A percentile compares a stretch with the other conserved stretches of the same genome.
Evolutionary conservation across 768 basidiomycete genomes (phyloP).

Genomic region (Kwoniella heveanensis): DNA sequence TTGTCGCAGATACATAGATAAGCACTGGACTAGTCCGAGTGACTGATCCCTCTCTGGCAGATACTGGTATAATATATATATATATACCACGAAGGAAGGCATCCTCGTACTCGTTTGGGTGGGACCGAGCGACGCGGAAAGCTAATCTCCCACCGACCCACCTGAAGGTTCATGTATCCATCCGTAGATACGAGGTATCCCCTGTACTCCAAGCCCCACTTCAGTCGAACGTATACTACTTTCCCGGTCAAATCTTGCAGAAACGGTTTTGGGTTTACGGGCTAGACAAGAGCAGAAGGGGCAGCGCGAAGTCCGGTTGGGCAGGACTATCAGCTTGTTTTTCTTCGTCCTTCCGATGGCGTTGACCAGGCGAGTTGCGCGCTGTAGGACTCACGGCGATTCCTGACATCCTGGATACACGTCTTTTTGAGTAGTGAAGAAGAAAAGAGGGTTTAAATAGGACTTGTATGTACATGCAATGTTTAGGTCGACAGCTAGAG

Average conservation of each 20-base stretch:
- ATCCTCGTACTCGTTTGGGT: no score
- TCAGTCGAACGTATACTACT: constrained; percentile 88
- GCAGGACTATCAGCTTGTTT: background rate
- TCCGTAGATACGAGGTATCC: constrained; percentile 98
- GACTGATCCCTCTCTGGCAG: no score
- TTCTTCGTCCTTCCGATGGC: no score
- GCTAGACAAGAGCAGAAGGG: constrained; percentile 50
- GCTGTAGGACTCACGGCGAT: constrained; percentile 33
- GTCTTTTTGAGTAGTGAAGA: constrained; percentile 11
- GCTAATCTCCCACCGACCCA: no score
- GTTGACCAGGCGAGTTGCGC: background rate
- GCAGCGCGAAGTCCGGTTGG: constrained; percentile 8
- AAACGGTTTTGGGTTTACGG: constrained; percentile 99
- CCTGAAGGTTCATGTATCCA: constrained; percentile 99
- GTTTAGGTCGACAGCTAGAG: no score
- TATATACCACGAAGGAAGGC: no score
- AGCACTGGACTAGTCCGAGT: no score
- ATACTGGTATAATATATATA: no score
- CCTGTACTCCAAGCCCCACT: constrained; percentile 99
- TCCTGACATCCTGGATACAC: constrained; percentile 31
- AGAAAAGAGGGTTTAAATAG: background rate
- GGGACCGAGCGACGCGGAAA: no score
- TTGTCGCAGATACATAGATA: no score
- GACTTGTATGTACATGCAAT: background rate
- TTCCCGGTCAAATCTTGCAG: constrained; percentile 98